Evolutionary conservation across 2,329 filamentous ascomycete genomes (phyloP), one percentile per base, ranked within the genome.

Genomic region (Verticillium nubilum): DNA sequence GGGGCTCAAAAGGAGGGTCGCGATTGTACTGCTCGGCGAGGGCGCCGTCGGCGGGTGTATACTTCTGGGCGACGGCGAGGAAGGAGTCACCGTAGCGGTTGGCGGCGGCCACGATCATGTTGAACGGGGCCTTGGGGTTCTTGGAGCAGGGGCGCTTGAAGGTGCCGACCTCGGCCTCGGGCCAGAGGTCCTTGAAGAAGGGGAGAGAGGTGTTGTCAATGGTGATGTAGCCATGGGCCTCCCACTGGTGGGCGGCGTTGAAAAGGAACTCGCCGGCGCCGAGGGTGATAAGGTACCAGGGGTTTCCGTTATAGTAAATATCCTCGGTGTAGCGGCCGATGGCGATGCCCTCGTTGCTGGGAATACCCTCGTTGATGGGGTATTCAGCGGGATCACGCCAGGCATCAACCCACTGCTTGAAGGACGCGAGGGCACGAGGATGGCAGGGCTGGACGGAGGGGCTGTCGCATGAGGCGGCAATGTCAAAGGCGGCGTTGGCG

Each of bases 191-290:
- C 64, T 75, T 67, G 74, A 85, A 86, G 72, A 86, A 86, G 23
- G 77, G 69, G 58, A 86, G 76, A 2, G 82, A 84, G 54, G 78
- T 76, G 4, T 73, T 68, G 56, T 79, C 80, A 62, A 85, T 76
- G 2, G 72, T 76, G 58, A 86, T 70, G 1, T 72, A 75, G 4
- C 78, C 78, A 23, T 76, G 70, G 25, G 68, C 70, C 59, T 78
- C 72, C 80, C 80, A 85, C 61, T 83, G 80, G 55, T 81, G 81
- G 2, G 83, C 67, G 1, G 82, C 83, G 61, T 83, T 78, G 67
- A 85, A 86, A 4, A 86, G 75, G 57, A 82, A 80, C 66, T 86
- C 83, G 6, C 83, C 83, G 3, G 82, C 83, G 7, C 80, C 81
- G 17, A 82, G 70, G 1, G 81, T 86, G 63, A 76, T 78, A 27